These are phyloP conservation scores for Caloboletus inedulis DNA, from an alignment of 1,284 basidiomycete genomes.

Conservation along the genomic window DNA sequence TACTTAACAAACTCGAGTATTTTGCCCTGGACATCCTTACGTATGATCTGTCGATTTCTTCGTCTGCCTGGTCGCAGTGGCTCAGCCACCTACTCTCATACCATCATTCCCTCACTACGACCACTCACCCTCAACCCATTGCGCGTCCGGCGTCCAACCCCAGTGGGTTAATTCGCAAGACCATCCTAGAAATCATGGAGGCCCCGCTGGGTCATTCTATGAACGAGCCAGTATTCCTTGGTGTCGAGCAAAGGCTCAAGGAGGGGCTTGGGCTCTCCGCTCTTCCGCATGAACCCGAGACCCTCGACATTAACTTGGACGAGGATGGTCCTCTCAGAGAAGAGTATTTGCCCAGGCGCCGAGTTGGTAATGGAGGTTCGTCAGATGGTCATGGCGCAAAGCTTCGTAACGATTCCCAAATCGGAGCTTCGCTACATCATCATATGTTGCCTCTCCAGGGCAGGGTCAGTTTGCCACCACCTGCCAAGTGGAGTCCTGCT, in stretches of 20 bases:
- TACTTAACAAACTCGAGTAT: constrained; percentile 67
- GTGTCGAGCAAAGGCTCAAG: constrained; percentile 57
- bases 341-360: constrained; percentile 73
- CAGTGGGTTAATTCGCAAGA: constrained; percentile 59
- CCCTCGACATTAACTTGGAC: constrained; percentile 71
- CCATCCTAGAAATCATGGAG: constrained; percentile 65
- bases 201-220: constrained; percentile 38
- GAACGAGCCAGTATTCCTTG: constrained; percentile 66
- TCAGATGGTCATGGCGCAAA: constrained; percentile 4
- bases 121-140: constrained; percentile 68
- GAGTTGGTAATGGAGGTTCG: constrained; percentile 32
- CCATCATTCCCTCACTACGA: constrained; percentile 57
- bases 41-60: constrained; percentile 65
- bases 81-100: constrained; percentile 59
- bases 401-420: neutral
- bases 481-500: constrained; percentile 75
- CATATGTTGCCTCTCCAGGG: constrained; percentile 24
- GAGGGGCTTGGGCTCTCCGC: constrained; percentile 47
- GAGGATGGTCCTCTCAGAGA: constrained; percentile 76
- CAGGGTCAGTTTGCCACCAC: constrained; percentile 56
- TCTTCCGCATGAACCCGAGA: constrained; percentile 40
- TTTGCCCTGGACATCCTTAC: constrained; percentile 65
- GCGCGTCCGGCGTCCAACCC: constrained; percentile 71
- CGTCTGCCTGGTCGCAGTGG: constrained; percentile 66
- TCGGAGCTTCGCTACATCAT: neutral